phyloP scores from a whole-genome alignment of 2,329 filamentous ascomycete species.

The Camptophora hylomeconis region DNA sequence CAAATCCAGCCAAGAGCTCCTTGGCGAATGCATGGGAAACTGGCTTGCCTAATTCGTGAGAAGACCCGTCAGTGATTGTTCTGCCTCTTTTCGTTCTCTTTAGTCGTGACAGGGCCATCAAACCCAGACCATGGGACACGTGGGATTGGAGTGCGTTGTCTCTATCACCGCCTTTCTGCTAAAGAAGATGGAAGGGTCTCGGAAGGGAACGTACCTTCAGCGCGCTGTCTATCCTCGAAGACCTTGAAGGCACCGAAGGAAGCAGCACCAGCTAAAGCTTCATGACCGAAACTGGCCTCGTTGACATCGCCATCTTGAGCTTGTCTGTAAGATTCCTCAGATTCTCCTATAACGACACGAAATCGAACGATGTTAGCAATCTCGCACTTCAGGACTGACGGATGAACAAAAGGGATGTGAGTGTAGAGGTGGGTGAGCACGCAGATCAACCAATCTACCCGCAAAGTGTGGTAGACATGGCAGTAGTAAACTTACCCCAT shows the following conservation, averaged over 20 bases:
- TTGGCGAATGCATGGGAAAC: conserved; percentile 64
- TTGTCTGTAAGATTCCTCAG: conserved; percentile 40
- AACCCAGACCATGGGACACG: too few relatives aligned
- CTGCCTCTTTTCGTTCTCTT: too few relatives aligned
- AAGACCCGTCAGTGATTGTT: neutral
- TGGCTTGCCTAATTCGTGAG: conserved; percentile 42
- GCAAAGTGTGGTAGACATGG: too few relatives aligned
- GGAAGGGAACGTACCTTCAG: conserved; percentile 40
- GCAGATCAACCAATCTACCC: too few relatives aligned
- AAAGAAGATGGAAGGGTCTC: conserved; percentile 1
- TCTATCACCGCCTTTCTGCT: too few relatives aligned
- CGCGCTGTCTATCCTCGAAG: conserved; percentile 63
- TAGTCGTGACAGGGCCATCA: too few relatives aligned
- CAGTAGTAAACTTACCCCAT: too few relatives aligned
- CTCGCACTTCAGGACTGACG: too few relatives aligned
- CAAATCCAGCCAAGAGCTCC: conserved; percentile 57
- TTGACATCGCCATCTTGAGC: conserved; percentile 40
- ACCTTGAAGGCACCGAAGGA: conserved; percentile 70
- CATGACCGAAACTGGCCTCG: conserved; percentile 55
- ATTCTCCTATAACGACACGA: conserved; percentile 30
- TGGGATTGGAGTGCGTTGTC: too few relatives aligned
- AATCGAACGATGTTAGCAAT: neutral
- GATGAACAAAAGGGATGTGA: too few relatives aligned
- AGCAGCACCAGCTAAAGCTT: conserved; percentile 61
- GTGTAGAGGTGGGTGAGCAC: too few relatives aligned